Conservation (phyloP, 768 basidiomycete genomes). For the Lentinula guzmanii region DNA sequence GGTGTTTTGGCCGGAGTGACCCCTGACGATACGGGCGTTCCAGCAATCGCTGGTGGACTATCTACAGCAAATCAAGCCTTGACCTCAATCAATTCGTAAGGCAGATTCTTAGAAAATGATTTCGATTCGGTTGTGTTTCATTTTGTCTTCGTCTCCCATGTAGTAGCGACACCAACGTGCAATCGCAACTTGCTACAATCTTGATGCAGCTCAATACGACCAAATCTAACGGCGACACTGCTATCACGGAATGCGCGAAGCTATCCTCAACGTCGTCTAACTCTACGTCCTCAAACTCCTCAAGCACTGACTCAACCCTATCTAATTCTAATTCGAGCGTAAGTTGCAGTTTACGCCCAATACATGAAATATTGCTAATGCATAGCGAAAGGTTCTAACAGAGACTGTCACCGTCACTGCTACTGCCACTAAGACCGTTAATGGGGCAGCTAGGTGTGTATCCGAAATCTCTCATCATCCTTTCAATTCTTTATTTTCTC, state of each 20-base stretch:
- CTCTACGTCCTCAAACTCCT: background rate
- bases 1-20: constrained; percentile 15
- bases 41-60: constrained; percentile 13
- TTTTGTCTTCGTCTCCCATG: background rate
- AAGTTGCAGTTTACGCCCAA: background rate
- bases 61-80: constrained; percentile 14
- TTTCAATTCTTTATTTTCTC: background rate
- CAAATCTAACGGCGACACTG: background rate
- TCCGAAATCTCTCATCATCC: background rate
- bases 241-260: background rate
- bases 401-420: background rate
- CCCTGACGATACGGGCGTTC: constrained; percentile 15
- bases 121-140: background rate
- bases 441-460: background rate
- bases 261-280: background rate
- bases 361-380: background rate
- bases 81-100: background rate
- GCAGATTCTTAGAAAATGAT: background rate
- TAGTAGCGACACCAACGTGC: background rate
- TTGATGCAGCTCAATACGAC: background rate
- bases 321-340: background rate
- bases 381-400: background rate
- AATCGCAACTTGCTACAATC: constrained; percentile 1
- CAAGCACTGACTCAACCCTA: too few relatives aligned
- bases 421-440: background rate